phyloP scores from a whole-genome alignment of 345 rosid species.

The Carallia pectinifolia region DNA sequence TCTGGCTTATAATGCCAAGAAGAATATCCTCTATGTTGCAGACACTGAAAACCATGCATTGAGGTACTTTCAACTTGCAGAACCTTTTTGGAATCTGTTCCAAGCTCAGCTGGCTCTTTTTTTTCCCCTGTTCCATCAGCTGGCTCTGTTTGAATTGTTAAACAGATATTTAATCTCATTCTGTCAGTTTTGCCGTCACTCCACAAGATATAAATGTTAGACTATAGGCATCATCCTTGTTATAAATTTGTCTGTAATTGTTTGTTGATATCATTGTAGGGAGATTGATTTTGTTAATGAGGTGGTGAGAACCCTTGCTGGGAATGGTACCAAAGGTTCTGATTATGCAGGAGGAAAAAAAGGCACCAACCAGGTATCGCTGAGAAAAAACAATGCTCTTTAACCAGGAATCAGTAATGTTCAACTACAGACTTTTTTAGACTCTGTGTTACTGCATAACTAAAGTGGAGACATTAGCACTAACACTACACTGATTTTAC shows the following conservation, averaged over 20 bases:
- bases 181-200: too few species aligned
- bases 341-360: slow-evolving; percentile 80
- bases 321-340: slow-evolving; percentile 92
- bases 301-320: slow-evolving; percentile 76
- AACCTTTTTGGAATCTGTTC: slow-evolving; percentile 8
- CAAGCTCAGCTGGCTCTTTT: slow-evolving; percentile 2
- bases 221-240: neutral
- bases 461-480: slow-evolving; percentile 7
- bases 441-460: neutral
- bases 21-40: slow-evolving; percentile 81
- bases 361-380: slow-evolving; percentile 70
- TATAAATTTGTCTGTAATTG: neutral
- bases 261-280: slow-evolving; percentile 38
- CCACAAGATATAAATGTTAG: neutral
- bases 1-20: slow-evolving; percentile 84
- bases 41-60: slow-evolving; percentile 97
- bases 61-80: slow-evolving; percentile 44
- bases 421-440: slow-evolving; percentile 1
- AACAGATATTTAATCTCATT: too few species aligned
- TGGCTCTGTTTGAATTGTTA: too few species aligned
- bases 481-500: too few species aligned
- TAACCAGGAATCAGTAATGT: slow-evolving; percentile 14
- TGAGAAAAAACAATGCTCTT: slow-evolving; percentile 5
- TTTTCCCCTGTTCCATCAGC: neutral
- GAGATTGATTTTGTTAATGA: slow-evolving; percentile 89